Base-by-base conservation (phyloP, 2,329 filamentous ascomycete species). In the Xylaria sp. region DNA sequence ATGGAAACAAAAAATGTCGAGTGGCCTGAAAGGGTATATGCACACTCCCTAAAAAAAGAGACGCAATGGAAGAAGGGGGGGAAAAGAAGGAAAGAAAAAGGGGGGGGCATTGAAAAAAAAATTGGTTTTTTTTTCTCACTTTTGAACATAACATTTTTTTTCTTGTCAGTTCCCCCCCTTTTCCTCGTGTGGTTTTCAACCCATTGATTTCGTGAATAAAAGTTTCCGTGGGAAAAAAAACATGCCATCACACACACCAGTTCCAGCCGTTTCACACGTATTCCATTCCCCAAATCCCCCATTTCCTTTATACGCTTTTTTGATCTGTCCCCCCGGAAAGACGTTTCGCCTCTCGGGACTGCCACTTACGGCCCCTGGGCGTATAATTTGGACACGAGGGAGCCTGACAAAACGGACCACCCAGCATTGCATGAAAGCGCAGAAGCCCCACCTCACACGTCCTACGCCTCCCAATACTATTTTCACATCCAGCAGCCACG, bases 301-400 rank as follows among this genome's bases (percentile, higher is more conserved):
- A 34, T 34, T 51, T 57, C 60, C 62, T 62, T 56, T 64, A 64
- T 63, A 60, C 58, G 60, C 58, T 63, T 64, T 64, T 30, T 63
- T 63, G 13, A 60, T 55, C 56, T 57, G 60, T 39, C 55, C 9
- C 37, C 37, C 60, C 46, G 39, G 60, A 64, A 57, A 34, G 50
- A 52, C 52, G 47, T 56, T 5, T 44, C 52, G 47, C 53, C 37
- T 52, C 11, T 30, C 23, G 23, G 10, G 19, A 51, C 55, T 48
- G 44, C 52, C 53, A 52, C 37, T 54, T 55, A 50, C 34, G 39
- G 47, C 30, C 23, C 23, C 42, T 18, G 30, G 46, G 23, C 19
- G 51, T 53, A 51, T 35, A 49, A 18, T n/a, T 30, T 35, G 35
- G 54, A 49, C 55, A 23, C 34, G 23, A 54, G 42, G 35, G 16